Percentiles rank a stretch among this genome's conserved stretches.
phyloP scores from a whole-genome alignment of 768 basidiomycete genomes.

The Cystobasidiopsis lactophilus region DNA sequence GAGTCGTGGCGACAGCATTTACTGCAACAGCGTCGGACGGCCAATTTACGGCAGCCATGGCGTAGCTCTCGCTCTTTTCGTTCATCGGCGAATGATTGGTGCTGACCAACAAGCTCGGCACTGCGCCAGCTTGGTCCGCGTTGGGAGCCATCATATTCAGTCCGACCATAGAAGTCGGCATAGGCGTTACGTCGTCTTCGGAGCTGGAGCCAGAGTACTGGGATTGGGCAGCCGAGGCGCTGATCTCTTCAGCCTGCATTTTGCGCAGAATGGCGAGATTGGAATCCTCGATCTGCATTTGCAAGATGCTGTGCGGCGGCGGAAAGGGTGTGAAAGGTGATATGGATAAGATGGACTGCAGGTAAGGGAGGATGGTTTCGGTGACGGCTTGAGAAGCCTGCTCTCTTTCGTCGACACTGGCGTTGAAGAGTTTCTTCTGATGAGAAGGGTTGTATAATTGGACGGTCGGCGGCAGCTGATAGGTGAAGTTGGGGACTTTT shows the following conservation, averaged over 20 bases:
- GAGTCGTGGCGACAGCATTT: conserved; percentile 4
- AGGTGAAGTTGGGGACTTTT: neutral
- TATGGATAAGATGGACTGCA: conserved; percentile 69
- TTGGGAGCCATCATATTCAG: no score
- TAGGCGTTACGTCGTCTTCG: no score
- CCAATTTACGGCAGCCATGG: no score
- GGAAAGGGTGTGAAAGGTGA: conserved; percentile 80
- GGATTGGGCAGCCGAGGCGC: no score
- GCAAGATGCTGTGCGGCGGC: conserved; percentile 65
- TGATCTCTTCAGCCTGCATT: no score
- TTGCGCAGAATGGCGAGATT: neutral
- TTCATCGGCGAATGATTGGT: no score
- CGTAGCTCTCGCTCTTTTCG: no score
- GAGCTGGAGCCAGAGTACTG: no score
- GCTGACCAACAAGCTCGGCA: no score
- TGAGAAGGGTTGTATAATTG: conserved; percentile 31
- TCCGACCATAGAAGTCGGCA: no score
- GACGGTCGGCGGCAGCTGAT: neutral
- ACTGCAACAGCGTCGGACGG: neutral
- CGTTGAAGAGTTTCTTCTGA: conserved; percentile 23
- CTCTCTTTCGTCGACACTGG: neutral
- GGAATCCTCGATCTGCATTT: conserved; percentile 65
- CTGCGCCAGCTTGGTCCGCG: no score
- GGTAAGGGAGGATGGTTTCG: conserved; percentile 44
- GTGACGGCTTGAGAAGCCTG: conserved; percentile 2